Base-by-base conservation (phyloP, 768 basidiomycete species). In the Rhodotorula taiwanensis region DNA sequence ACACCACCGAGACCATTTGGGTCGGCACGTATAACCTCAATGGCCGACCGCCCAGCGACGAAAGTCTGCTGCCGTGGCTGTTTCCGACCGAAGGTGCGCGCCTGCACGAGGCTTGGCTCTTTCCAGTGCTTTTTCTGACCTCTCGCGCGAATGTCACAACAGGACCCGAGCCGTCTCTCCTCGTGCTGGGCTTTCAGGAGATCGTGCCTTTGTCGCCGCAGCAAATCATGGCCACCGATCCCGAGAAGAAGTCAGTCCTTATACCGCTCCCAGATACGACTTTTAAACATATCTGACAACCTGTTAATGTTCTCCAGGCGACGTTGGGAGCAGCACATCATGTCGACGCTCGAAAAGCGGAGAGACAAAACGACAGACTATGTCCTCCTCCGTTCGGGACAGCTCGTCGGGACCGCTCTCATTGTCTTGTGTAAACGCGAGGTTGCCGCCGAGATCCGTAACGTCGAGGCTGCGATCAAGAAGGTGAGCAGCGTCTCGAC, bases 171-270 rank as follows among this genome's bases (percentile, higher is more conserved):
- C 91, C 92, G 10, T 92, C 97, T 73, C 84, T 98, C 65, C 86
- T 94, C 74, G 85, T 85, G 27, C 79, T 97, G 33, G 89, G 88
- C 4, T 95, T 97, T 74, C 93, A 99, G 76, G 95, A 99, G 76
- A 92, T 99, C 56, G 95, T 99, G 0, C 91, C 92, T 7, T 81
- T 99, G 51, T 97, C 90, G n/a, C 90, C 95, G 5, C 90, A 93
- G 72, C 93, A 97, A 75, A 97, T 99, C 47, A 72, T 70, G 71
- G 58, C 68, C 3, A 73, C 72, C 9, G 70, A 73, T 41, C 72
- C 70, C 3, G 70, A 64, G 41, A 71, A 70, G 55, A 61, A 60
- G 70, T 64, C 23, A 2, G 69, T 47, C 8, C 15, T 4, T 7
- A 16, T 41, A 21, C 28, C 20, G 43, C 11, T n/a, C n/a, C n/a